Percentiles rank a stretch among this genome's conserved stretches.
These are phyloP conservation scores for Saccharomyces hybrid DNA, from an alignment of 1,139 yeast genomes.

Conservation along the genomic window DNA sequence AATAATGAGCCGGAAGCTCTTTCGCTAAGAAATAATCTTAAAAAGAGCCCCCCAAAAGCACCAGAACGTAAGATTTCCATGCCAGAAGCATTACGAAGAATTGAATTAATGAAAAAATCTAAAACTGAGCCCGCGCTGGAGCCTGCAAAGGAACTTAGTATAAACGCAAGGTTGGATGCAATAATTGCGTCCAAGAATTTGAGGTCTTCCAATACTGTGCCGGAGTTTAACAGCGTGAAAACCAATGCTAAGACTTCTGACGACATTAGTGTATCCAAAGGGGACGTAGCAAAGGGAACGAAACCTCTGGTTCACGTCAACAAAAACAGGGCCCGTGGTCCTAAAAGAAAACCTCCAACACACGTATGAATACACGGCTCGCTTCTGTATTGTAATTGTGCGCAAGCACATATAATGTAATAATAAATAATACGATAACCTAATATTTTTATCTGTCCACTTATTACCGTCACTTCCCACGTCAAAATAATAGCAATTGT, in stretches of 20 bases:
- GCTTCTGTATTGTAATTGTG: background rate
- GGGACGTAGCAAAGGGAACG: background rate
- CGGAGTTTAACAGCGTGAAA: background rate
- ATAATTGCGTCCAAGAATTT: background rate
- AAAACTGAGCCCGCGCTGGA: background rate
- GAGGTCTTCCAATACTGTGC: background rate
- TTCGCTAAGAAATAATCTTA: slow-evolving; percentile 9
- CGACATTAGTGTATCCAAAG: background rate
- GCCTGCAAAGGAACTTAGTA: background rate
- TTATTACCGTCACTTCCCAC: background rate
- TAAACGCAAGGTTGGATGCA: background rate
- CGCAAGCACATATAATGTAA: background rate
- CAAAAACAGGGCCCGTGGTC: slow-evolving; percentile 63
- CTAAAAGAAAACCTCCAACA: slow-evolving; percentile 59
- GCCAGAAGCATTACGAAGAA: slow-evolving; percentile 31
- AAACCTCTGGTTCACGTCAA: slow-evolving; percentile 45
- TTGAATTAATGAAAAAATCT: slow-evolving; percentile 17
- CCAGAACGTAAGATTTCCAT: slow-evolving; percentile 26
- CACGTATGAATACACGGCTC: slow-evolving; percentile 3
- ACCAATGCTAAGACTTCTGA: background rate
- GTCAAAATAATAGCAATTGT: background rate
- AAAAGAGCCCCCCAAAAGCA: slow-evolving; percentile 19
- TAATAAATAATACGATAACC: background rate
- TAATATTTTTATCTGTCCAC: background rate
- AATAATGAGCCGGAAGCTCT: slow-evolving; percentile 15